Evolutionary conservation across 441 rosid species (phyloP).

Genomic region (Croton laevigatus): DNA sequence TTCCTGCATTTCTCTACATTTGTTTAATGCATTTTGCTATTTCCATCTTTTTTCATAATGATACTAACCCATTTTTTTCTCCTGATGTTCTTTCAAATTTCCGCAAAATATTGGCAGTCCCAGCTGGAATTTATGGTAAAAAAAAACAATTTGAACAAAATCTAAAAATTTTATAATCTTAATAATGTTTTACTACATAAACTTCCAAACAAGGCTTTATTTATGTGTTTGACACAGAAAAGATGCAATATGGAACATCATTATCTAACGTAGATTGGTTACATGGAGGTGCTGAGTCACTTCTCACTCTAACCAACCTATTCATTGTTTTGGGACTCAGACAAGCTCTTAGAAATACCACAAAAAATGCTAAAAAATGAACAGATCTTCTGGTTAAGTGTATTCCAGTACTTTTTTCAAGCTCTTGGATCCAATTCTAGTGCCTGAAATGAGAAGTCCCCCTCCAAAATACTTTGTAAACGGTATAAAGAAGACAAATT

Average conservation of each 20-base stretch:
- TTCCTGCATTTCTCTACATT: not conserved
- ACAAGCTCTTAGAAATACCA: slow-evolving; percentile 54
- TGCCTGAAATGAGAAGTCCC: slow-evolving; percentile 63
- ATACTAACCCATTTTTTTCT: too few relatives aligned
- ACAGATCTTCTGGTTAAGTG: slow-evolving; percentile 36
- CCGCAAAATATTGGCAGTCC: slow-evolving; percentile 52
- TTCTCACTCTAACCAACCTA: slow-evolving; percentile 76
- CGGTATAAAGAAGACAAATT: too few relatives aligned
- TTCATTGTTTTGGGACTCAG: slow-evolving; percentile 82
- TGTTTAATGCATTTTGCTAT: not conserved
- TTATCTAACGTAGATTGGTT: slow-evolving; percentile 88
- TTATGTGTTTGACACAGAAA: slow-evolving; percentile 47
- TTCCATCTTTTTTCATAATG: slow-evolving; percentile 17
- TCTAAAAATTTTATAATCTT: not conserved
- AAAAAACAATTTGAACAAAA: slow-evolving; percentile 16
- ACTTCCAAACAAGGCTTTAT: slow-evolving; percentile 8
- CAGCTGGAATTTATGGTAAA: slow-evolving; percentile 88
- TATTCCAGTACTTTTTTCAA: slow-evolving; percentile 12
- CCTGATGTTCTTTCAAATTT: too few relatives aligned
- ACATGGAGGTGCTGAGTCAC: slow-evolving; percentile 89
- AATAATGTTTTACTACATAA: too few relatives aligned
- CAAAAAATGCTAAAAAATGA: slow-evolving; percentile 32
- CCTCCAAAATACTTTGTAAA: slow-evolving; percentile 42
- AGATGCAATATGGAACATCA: slow-evolving; percentile 81
- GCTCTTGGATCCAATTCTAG: slow-evolving; percentile 44